Evolutionary conservation across 1,284 basidiomycete species (phyloP).

Genomic region (Ustilago nuda): DNA sequence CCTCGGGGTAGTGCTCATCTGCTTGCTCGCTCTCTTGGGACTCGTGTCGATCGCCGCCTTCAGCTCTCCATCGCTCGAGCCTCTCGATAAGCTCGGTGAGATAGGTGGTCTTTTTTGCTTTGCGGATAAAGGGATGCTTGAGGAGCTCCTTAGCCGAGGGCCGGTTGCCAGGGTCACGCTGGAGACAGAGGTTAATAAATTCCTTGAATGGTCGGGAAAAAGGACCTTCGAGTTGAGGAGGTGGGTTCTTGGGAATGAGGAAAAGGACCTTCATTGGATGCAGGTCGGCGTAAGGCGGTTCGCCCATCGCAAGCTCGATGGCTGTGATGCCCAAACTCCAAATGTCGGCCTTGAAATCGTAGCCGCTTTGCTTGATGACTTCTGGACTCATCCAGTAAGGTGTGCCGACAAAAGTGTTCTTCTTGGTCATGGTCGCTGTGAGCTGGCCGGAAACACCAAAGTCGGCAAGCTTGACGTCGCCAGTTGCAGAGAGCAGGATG

Average conservation of each 20-base stretch:
- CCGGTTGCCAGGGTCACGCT: conserved; percentile 92
- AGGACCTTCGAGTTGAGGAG: conserved; percentile 85
- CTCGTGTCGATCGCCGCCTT: conserved; percentile 73
- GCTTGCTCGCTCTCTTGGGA: conserved; percentile 54
- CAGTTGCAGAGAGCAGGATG: conserved; percentile 89
- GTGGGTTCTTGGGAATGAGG: conserved; percentile 96
- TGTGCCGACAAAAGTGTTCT: conserved; percentile 93
- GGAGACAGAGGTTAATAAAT: conserved; percentile 90
- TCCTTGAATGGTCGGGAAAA: conserved; percentile 94
- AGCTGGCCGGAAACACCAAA: conserved; percentile 99
- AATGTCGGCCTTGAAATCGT: conserved; percentile 98
- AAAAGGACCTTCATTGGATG: conserved; percentile 99
- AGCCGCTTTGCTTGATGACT: conserved; percentile 99
- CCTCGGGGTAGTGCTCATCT: conserved; percentile 55
- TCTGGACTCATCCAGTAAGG: conserved; percentile 87
- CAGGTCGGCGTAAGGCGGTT: conserved; percentile 95
- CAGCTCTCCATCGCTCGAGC: conserved; percentile 86
- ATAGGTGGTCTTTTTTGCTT: conserved; percentile 92
- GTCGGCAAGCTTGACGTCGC: conserved; percentile 98
- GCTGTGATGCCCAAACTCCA: conserved; percentile 80
- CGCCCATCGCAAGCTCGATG: conserved; percentile 95
- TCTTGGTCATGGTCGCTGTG: conserved; percentile 91
- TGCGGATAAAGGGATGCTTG: conserved; percentile 93
- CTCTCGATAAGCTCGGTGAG: conserved; percentile 95
- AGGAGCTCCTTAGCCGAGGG: conserved; percentile 93